Conservation (phyloP, 2,329 filamentous ascomycete genomes). For the Botrytis paeoniae region DNA sequence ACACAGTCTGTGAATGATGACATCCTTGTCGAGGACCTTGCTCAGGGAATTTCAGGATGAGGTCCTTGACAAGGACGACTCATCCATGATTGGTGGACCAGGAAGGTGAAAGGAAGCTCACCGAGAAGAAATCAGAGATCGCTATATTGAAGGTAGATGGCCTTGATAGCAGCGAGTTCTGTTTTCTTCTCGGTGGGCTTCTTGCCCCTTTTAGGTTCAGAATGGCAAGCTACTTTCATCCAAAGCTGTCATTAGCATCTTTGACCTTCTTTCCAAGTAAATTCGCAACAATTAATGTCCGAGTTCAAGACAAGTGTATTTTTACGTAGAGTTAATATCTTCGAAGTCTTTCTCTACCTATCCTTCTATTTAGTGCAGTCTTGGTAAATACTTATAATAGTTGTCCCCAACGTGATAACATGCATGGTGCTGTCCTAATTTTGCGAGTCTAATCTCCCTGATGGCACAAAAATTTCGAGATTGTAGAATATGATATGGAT, state of each 20-base stretch:
- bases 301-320: too few species aligned
- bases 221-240: conserved; percentile 50
- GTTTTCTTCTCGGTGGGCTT: conserved; percentile 37
- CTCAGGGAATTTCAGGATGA: neutral
- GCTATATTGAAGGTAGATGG: neutral
- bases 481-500: neutral
- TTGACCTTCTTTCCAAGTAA: conserved; percentile 49
- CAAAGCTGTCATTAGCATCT: conserved; percentile 49
- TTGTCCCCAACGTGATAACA: neutral
- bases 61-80: neutral
- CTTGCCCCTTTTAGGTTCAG: conserved; percentile 45
- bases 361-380: neutral
- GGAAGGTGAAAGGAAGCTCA: neutral
- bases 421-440: neutral
- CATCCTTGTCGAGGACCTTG: too few species aligned
- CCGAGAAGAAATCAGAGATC: neutral
- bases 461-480: neutral
- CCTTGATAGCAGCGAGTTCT: neutral
- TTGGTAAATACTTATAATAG: neutral
- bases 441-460: neutral
- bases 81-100: neutral
- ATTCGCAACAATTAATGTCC: conserved; percentile 41
- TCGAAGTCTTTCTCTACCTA: neutral
- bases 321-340: neutral
- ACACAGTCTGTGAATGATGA: too few species aligned